Percentiles rank a stretch among this genome's conserved stretches.
These are phyloP conservation scores for Zygotorulaspora mrakii DNA, from an alignment of 1,139 yeast species.

Conservation along the genomic window DNA sequence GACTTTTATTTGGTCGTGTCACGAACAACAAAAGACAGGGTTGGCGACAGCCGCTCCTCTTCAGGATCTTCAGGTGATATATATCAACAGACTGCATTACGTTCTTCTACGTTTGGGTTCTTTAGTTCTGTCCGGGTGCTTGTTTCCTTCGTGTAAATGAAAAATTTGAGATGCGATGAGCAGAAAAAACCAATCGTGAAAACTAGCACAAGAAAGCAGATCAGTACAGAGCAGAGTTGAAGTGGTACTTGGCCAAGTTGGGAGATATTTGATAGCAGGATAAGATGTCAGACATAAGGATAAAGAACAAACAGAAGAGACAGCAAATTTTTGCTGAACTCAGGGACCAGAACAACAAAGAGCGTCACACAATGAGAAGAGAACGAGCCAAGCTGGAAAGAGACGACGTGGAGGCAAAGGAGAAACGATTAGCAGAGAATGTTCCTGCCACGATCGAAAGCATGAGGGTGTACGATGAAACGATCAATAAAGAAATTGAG, in stretches of 20 bases:
- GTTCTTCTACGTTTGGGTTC: too few relatives aligned
- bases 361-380: constrained; percentile 69
- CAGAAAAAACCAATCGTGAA: not conserved
- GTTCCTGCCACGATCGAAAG: constrained; percentile 86
- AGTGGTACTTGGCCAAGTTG: not conserved
- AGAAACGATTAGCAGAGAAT: constrained; percentile 72
- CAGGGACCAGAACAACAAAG: constrained; percentile 71
- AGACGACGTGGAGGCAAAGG: constrained; percentile 74
- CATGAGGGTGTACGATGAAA: constrained; percentile 87
- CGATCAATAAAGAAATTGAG: constrained; percentile 60
- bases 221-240: not conserved
- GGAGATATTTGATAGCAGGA: not conserved
- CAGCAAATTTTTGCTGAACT: constrained; percentile 73
- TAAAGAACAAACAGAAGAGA: constrained; percentile 74
- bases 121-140: too few relatives aligned
- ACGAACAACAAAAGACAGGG: too few relatives aligned
- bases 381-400: constrained; percentile 81
- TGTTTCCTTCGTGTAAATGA: too few relatives aligned
- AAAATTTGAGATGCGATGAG: constrained; percentile 11
- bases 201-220: constrained; percentile 1
- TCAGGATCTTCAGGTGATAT: too few relatives aligned
- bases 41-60: too few relatives aligned
- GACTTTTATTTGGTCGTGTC: too few relatives aligned
- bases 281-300: constrained; percentile 30
- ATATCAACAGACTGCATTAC: too few relatives aligned